Conservation (phyloP, 768 basidiomycete genomes). For the Termitomyces sp. region DNA sequence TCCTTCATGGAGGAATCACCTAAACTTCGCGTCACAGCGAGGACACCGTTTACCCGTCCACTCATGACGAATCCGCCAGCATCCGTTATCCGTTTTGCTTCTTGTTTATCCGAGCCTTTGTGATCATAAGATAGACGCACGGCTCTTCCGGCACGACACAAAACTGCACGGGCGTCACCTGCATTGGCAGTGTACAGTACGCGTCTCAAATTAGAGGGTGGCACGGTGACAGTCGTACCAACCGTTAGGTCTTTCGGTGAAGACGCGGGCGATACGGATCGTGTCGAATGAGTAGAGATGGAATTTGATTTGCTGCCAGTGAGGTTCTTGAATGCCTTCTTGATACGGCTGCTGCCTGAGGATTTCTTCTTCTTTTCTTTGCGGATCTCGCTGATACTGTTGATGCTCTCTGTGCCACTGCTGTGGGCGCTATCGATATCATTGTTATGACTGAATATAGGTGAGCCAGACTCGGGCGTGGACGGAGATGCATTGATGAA, state of each 20-base stretch:
- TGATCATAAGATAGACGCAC: constrained; percentile 97
- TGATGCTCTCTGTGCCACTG: constrained; percentile 39
- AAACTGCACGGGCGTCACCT: constrained; percentile 92
- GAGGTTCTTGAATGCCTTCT: constrained; percentile 50
- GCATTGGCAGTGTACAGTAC: constrained; percentile 96
- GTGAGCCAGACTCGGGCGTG: constrained; percentile 28
- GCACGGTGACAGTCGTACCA: constrained; percentile 30
- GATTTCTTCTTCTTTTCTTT: constrained; percentile 33
- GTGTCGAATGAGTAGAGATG: constrained; percentile 25
- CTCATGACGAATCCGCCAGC: constrained; percentile 99
- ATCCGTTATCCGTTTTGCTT: constrained; percentile 95
- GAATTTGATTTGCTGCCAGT: constrained; percentile 32
- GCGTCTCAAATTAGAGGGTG: constrained; percentile 52
- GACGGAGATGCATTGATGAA: constrained; percentile 40
- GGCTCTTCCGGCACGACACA: constrained; percentile 87
- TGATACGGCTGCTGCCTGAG: constrained; percentile 45
- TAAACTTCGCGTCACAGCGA: constrained; percentile 92
- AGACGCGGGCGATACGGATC: constrained; percentile 28
- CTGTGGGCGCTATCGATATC: constrained; percentile 35
- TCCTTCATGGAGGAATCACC: constrained; percentile 99
- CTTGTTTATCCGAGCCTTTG: constrained; percentile 95
- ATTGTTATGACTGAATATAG: constrained; percentile 26
- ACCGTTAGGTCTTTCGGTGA: constrained; percentile 25
- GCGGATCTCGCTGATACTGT: constrained; percentile 27
- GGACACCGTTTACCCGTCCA: constrained; percentile 94